Evolutionary conservation across 73 alveolate species (phyloP).

Genomic region (Stentor coeruleus): DNA sequence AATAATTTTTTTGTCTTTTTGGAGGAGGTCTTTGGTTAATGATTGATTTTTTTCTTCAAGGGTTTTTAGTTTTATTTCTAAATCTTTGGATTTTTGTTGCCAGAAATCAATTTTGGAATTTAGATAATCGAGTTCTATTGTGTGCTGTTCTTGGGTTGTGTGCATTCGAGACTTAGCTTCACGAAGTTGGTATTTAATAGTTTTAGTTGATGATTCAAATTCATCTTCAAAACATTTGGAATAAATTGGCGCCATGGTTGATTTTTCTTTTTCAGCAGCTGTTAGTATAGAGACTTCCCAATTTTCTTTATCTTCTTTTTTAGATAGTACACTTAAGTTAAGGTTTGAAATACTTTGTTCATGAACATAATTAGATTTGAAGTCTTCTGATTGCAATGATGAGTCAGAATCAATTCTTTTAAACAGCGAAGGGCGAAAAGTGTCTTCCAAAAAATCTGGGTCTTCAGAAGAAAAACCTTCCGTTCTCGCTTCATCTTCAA

Average conservation of each 20-base stretch:
- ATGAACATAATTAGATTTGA: too few species aligned
- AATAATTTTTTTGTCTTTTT: background rate
- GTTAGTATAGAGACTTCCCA: too few species aligned
- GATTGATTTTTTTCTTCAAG: background rate
- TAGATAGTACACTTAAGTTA: too few species aligned
- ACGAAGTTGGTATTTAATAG: background rate
- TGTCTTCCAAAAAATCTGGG: background rate
- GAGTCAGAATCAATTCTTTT: background rate
- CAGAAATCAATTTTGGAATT: background rate
- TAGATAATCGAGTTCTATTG: background rate
- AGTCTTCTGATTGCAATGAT: background rate
- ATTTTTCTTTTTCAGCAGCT: too few species aligned
- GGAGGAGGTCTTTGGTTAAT: background rate
- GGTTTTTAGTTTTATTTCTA: too few species aligned
- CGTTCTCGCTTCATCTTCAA: too few species aligned
- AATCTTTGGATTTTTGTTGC: background rate
- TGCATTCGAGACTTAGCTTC: background rate
- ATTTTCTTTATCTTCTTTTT: too few species aligned
- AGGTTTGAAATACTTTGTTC: too few species aligned
- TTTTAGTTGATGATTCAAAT: too few species aligned
- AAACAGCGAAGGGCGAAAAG: background rate
- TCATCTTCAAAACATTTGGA: too few species aligned
- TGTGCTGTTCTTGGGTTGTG: background rate
- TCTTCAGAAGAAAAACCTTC: background rate
- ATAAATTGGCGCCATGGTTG: too few species aligned